phyloP scores from a whole-genome alignment of 2,329 filamentous ascomycete species.

The Diaporthe vaccinii region DNA sequence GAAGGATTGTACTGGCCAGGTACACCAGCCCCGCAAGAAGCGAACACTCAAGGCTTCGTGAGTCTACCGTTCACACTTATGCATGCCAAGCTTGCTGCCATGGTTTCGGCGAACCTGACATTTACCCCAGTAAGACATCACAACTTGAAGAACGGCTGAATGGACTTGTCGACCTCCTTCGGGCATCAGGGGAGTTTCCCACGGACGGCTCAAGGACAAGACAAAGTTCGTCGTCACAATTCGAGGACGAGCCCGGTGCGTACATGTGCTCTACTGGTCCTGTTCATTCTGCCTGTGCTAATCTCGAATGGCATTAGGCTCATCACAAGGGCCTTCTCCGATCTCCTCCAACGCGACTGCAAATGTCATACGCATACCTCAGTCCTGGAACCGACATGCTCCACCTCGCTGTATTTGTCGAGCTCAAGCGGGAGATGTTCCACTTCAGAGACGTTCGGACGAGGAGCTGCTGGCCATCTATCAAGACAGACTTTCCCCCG shows the following conservation, averaged over 20 bases:
- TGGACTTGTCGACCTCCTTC: slow-evolving; percentile 62
- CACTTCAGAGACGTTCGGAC: slow-evolving; percentile 59
- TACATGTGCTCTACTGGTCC: not conserved
- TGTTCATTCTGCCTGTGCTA: not conserved
- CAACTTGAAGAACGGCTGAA: slow-evolving; percentile 65
- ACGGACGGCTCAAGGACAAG: not conserved
- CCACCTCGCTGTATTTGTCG: slow-evolving; percentile 63
- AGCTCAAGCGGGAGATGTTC: slow-evolving; percentile 55
- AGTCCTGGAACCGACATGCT: slow-evolving; percentile 60
- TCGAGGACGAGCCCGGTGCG: slow-evolving; percentile 25
- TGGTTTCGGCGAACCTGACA: slow-evolving; percentile 1
- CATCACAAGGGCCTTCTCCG: slow-evolving; percentile 22
- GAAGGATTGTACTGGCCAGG: slow-evolving; percentile 62
- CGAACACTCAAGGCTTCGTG: slow-evolving; percentile 64
- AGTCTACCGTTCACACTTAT: slow-evolving; percentile 45
- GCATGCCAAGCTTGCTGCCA: not conserved
- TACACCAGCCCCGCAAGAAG: slow-evolving; percentile 66
- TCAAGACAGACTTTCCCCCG: slow-evolving; percentile 56
- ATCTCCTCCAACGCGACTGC: not conserved
- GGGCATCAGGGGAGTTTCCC: slow-evolving; percentile 56
- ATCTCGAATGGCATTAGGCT: not conserved
- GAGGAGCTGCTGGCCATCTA: slow-evolving; percentile 61
- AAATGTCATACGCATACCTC: slow-evolving; percentile 49
- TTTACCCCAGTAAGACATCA: slow-evolving; percentile 57
- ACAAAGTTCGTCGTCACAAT: not conserved